These are phyloP conservation scores for Pythium aristosporum DNA, from an alignment of 352 stramenopile species.

Conservation along the genomic window DNA sequence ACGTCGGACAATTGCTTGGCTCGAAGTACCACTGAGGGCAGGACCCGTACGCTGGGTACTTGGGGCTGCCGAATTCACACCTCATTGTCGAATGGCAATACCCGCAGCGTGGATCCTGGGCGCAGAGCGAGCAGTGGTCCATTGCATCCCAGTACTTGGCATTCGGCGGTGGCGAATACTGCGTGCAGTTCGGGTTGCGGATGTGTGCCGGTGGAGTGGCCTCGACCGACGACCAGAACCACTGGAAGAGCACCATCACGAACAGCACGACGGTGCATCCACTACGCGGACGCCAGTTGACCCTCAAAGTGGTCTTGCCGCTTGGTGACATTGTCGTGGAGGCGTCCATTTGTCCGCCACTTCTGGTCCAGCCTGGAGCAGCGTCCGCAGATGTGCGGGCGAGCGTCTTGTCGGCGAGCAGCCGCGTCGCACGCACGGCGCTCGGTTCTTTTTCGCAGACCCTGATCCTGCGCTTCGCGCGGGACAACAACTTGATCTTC, in stretches of 20 bases:
- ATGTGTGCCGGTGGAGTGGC: constrained; percentile 1
- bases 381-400: not conserved
- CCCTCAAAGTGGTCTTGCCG: not conserved
- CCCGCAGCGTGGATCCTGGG: constrained; percentile 65
- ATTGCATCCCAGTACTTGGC: constrained; percentile 64
- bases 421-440: not conserved
- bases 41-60: constrained; percentile 42
- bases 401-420: not conserved
- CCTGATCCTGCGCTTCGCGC: constrained; percentile 2
- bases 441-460: constrained; percentile 3
- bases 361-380: not conserved
- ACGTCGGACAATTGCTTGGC: constrained; percentile 63
- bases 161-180: constrained; percentile 47
- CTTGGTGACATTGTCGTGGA: not conserved
- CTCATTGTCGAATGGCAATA: constrained; percentile 92
- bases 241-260: not conserved
- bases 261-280: not conserved
- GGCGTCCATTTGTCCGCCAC: not conserved
- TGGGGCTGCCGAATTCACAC: constrained; percentile 70
- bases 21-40: constrained; percentile 68
- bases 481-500: constrained; percentile 20
- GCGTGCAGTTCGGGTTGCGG: constrained; percentile 41
- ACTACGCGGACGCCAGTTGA: not conserved
- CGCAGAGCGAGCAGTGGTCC: constrained; percentile 70
- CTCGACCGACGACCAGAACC: not conserved